These are phyloP conservation scores for Gossypium stocksii DNA, from an alignment of 345 rosid genomes.

Conservation along the genomic window DNA sequence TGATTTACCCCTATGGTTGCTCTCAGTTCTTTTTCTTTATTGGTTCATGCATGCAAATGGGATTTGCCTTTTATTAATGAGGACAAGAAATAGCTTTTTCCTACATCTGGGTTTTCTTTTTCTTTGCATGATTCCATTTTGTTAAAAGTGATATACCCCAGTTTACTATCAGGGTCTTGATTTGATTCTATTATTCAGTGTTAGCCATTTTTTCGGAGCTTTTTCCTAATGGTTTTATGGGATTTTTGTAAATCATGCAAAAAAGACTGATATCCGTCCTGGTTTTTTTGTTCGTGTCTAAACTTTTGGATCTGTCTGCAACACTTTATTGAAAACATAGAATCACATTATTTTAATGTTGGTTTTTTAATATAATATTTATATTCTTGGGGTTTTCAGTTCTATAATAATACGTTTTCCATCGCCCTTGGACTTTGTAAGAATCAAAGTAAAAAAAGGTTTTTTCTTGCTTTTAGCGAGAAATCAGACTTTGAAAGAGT, in stretches of 20 bases:
- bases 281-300: too few species aligned
- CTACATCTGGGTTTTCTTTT: neutral
- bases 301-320: neutral
- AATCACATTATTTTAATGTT: neutral
- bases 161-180: neutral
- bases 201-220: neutral
- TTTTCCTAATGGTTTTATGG: neutral
- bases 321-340: neutral
- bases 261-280: neutral
- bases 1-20: neutral
- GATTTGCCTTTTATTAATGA: neutral
- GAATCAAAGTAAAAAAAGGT: too few species aligned
- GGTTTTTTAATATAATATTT: neutral
- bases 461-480: neutral
- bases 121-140: neutral
- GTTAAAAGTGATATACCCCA: neutral
- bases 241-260: neutral
- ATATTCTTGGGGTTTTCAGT: neutral
- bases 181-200: neutral
- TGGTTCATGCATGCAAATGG: constrained; percentile 8
- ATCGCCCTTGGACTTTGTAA: too few species aligned
- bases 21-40: neutral
- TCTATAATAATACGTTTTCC: too few species aligned
- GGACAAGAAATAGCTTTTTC: neutral
- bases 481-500: neutral